phyloP scores from a whole-genome alignment of 176 grass and related monocot genomes.

The Juncus inflexus region DNA sequence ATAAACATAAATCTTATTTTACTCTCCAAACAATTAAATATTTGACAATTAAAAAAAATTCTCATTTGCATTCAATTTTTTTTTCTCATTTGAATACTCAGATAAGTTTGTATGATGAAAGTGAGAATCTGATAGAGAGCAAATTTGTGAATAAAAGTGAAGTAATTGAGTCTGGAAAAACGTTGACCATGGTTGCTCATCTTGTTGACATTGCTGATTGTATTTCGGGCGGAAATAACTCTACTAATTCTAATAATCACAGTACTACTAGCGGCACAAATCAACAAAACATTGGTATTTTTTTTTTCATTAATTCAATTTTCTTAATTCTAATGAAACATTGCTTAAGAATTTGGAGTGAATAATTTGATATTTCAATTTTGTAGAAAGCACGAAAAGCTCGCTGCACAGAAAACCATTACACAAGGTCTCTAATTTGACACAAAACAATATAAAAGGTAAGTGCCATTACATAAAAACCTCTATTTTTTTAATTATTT shows the following conservation, averaged over 20 bases:
- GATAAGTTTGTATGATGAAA: constrained; percentile 49
- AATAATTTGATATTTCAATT: neutral
- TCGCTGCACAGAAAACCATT: neutral
- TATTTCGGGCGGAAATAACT: neutral
- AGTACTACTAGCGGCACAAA: neutral
- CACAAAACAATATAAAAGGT: neutral
- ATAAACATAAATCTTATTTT: neutral
- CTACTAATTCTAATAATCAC: neutral
- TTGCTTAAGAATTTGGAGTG: neutral
- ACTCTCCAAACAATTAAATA: too few species aligned
- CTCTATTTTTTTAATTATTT: neutral
- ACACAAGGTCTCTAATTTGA: constrained; percentile 1
- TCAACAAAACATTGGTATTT: neutral
- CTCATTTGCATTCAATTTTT: too few species aligned
- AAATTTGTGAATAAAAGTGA: constrained; percentile 45
- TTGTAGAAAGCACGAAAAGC: constrained; percentile 5
- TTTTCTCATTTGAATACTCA: neutral
- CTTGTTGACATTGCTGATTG: constrained; percentile 65
- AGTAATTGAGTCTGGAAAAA: constrained; percentile 30
- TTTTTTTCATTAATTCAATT: neutral
- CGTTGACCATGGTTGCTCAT: constrained; percentile 53
- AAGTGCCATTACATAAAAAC: neutral
- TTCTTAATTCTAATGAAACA: neutral
- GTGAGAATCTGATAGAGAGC: constrained; percentile 55
- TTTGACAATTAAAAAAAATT: too few species aligned